Percentiles rank a stretch among this genome's conserved stretches.
phyloP scores from a whole-genome alignment of 768 basidiomycete genomes.

The Agrocybe praecox region DNA sequence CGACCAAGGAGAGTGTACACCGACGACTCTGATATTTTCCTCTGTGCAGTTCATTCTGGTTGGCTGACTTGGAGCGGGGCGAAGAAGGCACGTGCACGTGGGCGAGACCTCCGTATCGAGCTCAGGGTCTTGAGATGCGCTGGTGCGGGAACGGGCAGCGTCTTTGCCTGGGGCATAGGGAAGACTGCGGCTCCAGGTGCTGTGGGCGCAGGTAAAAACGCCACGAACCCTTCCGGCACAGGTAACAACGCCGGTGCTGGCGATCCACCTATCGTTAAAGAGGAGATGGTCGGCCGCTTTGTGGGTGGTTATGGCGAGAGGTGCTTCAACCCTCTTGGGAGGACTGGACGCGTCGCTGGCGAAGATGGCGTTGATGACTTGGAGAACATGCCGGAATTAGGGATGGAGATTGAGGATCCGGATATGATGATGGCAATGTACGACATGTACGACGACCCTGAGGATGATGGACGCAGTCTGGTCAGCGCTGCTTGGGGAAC shows the following conservation, averaged over 20 bases:
- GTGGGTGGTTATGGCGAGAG: conserved; percentile 47
- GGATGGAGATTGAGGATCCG: conserved; percentile 22
- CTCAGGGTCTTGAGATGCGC: conserved; percentile 42
- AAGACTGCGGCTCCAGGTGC: conserved; percentile 5
- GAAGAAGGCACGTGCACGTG: conserved; percentile 35
- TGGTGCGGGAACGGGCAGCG: conserved; percentile 28
- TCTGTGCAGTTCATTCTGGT: conserved; percentile 72
- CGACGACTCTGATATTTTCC: conserved; percentile 74
- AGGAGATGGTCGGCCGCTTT: conserved; percentile 50
- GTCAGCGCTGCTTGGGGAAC: conserved; percentile 79
- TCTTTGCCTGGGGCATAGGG: conserved; percentile 23
- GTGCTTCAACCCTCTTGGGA: conserved; percentile 30
- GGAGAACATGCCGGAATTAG: conserved; percentile 6
- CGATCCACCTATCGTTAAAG: conserved; percentile 27
- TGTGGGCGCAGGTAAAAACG: conserved; percentile 2
- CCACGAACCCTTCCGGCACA: neutral
- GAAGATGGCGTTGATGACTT: conserved; percentile 25
- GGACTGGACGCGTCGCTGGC: conserved; percentile 21
- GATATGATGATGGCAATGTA: conserved; percentile 24
- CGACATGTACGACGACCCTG: conserved; percentile 30
- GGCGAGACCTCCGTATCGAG: conserved; percentile 42
- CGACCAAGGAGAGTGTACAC: conserved; percentile 66
- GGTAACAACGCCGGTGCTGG: conserved; percentile 6
- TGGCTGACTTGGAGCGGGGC: conserved; percentile 50
- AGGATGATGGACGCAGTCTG: conserved; percentile 62